Base-by-base conservation (phyloP, 441 rosid species). In the Jatropha multifida region DNA sequence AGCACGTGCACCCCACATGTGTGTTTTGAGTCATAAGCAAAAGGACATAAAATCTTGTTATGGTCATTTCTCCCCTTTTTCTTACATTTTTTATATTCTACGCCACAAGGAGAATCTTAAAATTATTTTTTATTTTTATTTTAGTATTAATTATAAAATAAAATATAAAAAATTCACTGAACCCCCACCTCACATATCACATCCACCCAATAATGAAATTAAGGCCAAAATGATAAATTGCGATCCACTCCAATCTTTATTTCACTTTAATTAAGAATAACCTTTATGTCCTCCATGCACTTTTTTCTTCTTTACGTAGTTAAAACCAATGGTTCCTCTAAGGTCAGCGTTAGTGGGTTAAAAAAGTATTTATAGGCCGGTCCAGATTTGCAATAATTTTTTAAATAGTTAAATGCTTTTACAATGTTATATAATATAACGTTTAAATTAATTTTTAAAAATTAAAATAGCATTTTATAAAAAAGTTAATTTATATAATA, bases 1-100 rank as follows among this genome's bases (percentile, higher is more conserved):
- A 42, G 58, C 75, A 74, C 74, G 72, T 64, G 78, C 81, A 2
- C 26, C 75, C 71, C 68, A 69, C 75, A 69, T 64, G 68, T 56
- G 68, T 65, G 26, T 56, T 54, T 69, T 59, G 40, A 56, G 71
- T 65, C 42, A 11, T 11, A 46, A 55, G 69, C 60, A 14, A 68
- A 46, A 40, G 5, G 38, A 4, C 18, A 56, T 23, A 23, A 23
- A 23, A 23, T 23, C 23, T 23, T 23, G 23, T 44, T 44, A 5
- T 44, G 11, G 1, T 2, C 69, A 5, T 3, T 41, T 59, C 17
- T 14, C 3, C 66, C 23, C 23, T 23, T 67, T 7, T 63, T 41
- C 7, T 15, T 52, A 5, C 32, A 10, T 59, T 23, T 62, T 65
- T 75, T 72, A 13, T 11, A 37, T 60, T 68, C 18, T 64, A 46